These are phyloP conservation scores for Epichloe bromicola DNA, from an alignment of 2,329 filamentous ascomycete genomes.

Conservation along the genomic window DNA sequence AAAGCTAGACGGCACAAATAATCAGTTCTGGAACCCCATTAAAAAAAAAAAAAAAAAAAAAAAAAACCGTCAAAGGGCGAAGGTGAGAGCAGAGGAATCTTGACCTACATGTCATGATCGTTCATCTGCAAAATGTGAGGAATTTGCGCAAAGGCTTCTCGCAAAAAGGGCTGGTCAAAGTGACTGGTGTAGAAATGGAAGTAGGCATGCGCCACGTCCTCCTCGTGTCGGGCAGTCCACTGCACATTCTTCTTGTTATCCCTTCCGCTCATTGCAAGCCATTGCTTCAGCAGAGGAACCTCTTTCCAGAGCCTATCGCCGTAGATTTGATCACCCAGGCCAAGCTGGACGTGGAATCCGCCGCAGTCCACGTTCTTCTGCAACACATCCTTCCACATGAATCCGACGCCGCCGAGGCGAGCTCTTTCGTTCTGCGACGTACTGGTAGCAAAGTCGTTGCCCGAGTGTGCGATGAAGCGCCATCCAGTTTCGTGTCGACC, in stretches of 20 bases:
- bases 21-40: not conserved
- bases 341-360: slow-evolving; percentile 88
- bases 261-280: slow-evolving; percentile 84
- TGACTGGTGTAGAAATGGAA: slow-evolving; percentile 99
- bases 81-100: too few species aligned
- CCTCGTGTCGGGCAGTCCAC: slow-evolving; percentile 91
- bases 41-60: not conserved
- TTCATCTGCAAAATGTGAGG: slow-evolving; percentile 87
- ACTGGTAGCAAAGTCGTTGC: slow-evolving; percentile 85
- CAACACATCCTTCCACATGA: slow-evolving; percentile 98
- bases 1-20: slow-evolving; percentile 46
- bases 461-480: slow-evolving; percentile 92
- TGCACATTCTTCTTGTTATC: slow-evolving; percentile 80
- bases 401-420: slow-evolving; percentile 75
- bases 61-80: not conserved
- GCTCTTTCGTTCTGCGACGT: slow-evolving; percentile 77
- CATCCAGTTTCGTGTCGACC: slow-evolving; percentile 82
- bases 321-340: slow-evolving; percentile 88
- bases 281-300: slow-evolving; percentile 84
- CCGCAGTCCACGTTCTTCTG: slow-evolving; percentile 95
- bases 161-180: slow-evolving; percentile 88
- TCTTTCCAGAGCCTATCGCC: slow-evolving; percentile 95
- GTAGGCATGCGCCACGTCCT: slow-evolving; percentile 90
- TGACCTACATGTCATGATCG: slow-evolving; percentile 87
- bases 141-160: slow-evolving; percentile 95